A percentile compares a stretch with the other conserved stretches of the same genome.
phyloP scores from a whole-genome alignment of 495 filamentous ascomycete species.

The Penicillium canescens region DNA sequence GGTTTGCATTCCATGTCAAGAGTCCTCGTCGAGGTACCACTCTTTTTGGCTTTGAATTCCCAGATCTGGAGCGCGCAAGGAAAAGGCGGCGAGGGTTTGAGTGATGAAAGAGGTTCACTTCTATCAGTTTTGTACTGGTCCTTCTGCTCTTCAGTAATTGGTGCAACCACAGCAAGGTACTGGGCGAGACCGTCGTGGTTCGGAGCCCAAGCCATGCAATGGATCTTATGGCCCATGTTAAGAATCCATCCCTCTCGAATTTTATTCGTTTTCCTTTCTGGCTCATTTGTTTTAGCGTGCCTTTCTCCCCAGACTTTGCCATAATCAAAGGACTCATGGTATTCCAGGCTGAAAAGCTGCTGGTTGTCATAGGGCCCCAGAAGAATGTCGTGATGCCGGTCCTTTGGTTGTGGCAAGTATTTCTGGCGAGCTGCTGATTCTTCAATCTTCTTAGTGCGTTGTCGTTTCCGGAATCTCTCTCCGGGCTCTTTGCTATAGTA shows the following conservation, averaged over 20 bases:
- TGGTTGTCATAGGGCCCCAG: constrained; percentile 53
- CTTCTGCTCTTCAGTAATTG: constrained; percentile 39
- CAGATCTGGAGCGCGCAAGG: constrained; percentile 60
- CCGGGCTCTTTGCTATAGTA: constrained; percentile 46
- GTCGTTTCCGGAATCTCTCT: constrained; percentile 38
- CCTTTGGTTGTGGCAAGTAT: constrained; percentile 42
- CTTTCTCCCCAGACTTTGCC: constrained; percentile 42
- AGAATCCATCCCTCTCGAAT: constrained; percentile 58
- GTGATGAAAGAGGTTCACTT: constrained; percentile 38
- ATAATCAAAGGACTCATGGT: constrained; percentile 43
- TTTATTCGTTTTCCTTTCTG: constrained; percentile 12
- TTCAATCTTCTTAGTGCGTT: constrained; percentile 28
- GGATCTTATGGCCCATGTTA: constrained; percentile 52
- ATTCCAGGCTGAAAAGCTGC: constrained; percentile 37
- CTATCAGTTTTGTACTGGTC: constrained; percentile 9
- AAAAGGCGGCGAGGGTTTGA: constrained; percentile 44
- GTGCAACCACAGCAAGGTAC: constrained; percentile 54
- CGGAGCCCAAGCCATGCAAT: constrained; percentile 58
- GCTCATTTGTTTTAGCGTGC: constrained; percentile 8
- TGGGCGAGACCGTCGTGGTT: constrained; percentile 52
- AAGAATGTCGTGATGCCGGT: constrained; percentile 44
- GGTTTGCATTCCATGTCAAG: constrained; percentile 44
- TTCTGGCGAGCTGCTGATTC: constrained; percentile 25
- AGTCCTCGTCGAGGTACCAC: constrained; percentile 22
- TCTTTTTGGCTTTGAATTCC: constrained; percentile 47